Base-by-base conservation (phyloP, 495 filamentous ascomycete species). In the Glarea lozoyensis region DNA sequence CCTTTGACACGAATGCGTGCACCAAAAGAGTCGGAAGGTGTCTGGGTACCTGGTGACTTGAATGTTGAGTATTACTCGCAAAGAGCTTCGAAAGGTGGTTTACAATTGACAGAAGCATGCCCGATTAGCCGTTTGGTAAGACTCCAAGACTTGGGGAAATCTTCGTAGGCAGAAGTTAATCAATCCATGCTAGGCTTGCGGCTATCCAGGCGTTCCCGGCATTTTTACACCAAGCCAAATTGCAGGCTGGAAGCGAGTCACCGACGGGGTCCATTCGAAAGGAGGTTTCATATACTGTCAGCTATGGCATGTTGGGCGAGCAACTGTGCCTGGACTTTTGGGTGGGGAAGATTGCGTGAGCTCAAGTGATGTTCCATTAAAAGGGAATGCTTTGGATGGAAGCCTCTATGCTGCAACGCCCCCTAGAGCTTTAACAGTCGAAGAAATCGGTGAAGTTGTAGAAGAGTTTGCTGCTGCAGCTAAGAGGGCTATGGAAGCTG, bases 261-360 rank as follows among this genome's bases (percentile, higher is more conserved):
- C 78, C 9, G 73, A 76, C 38, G 75, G 69, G 11, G 82, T 88
- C 9, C 84, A 88, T 64, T 63, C 63, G 23, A 75, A 76, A 30
- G 75, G 78, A 34, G 64, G 67, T 39, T 75, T 65, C 51, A 86
- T 88, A 49, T 81, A 66, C 60, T 40, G 66, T 25, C 84, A 88
- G 62, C 65, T 88, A 10, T 84, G 80, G 77, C 71, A 72, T 0
- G 58, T 81, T 4, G 84, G 84, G 11, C 74, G 84, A n/a, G 60
- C 69, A 3, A 72, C 76, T 0, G n/a, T 29, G 7, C n/a, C 7
- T 29, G 25, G 7, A 29, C 25, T 29, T 7, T 29, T 7, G 25
- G 25, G n/a, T n/a, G n/a, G n/a, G n/a, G n/a, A n/a, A n/a, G 48
- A 53, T 1, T 52, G 80, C n/a, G 53, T 73, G 10, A 60, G 59